Evolutionary conservation across 1,139 yeast genomes (phyloP).

Genomic region (Kluyveromyces marxianus): DNA sequence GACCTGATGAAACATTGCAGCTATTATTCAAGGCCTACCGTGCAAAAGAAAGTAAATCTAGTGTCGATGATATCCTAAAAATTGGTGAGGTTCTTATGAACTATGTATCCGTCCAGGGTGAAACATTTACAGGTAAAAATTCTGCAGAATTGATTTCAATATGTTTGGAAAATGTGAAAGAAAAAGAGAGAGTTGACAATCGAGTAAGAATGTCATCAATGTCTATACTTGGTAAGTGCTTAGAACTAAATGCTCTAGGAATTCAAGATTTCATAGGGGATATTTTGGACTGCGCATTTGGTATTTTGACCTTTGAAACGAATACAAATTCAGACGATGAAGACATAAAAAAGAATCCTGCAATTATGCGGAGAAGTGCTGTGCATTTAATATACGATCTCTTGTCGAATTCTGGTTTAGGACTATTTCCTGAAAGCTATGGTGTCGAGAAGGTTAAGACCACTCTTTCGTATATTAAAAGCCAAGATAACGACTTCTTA

Average conservation of each 20-base stretch:
- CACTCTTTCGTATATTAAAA: slow-evolving; percentile 38
- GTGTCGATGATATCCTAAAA: slow-evolving; percentile 59
- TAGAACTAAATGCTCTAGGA: slow-evolving; percentile 54
- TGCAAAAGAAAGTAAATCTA: slow-evolving; percentile 19
- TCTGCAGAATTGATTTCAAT: slow-evolving; percentile 33
- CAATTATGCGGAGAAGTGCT: slow-evolving; percentile 65
- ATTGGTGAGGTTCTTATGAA: slow-evolving; percentile 75
- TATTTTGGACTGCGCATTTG: slow-evolving; percentile 67
- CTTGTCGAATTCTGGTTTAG: slow-evolving; percentile 39
- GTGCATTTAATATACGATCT: slow-evolving; percentile 63
- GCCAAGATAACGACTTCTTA: slow-evolving; percentile 48
- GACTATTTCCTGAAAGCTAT: slow-evolving; percentile 43
- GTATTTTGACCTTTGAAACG: slow-evolving; percentile 58
- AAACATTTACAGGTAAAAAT: slow-evolving; percentile 38
- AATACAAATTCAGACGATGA: slow-evolving; percentile 1
- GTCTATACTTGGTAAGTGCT: slow-evolving; percentile 67
- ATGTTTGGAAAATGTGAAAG: slow-evolving; percentile 25
- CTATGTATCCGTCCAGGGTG: slow-evolving; percentile 44
- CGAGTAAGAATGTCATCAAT: slow-evolving; percentile 76
- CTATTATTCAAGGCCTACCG: slow-evolving; percentile 39
- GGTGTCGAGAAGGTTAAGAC: slow-evolving; percentile 35
- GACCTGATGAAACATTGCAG: slow-evolving; percentile 36
- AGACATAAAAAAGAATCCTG: slow-evolving; percentile 34
- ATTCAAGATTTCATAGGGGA: slow-evolving; percentile 42
- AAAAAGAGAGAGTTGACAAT: slow-evolving; percentile 38